Evolutionary conservation across 805 yeast species (phyloP).

Genomic region (Zygotorulaspora sp.): DNA sequence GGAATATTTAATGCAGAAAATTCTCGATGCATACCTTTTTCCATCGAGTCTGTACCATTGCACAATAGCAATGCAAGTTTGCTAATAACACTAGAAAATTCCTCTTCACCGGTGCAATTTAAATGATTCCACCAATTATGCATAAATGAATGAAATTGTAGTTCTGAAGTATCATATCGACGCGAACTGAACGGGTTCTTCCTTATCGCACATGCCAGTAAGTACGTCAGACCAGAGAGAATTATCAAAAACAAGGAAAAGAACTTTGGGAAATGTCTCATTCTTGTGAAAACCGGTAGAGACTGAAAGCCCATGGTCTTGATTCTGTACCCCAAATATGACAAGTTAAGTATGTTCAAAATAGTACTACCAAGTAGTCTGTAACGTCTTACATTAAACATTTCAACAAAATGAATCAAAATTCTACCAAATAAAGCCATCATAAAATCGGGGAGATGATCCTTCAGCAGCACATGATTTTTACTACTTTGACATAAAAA

Average conservation of each 20-base stretch:
- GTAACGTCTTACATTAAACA: slow-evolving; percentile 48
- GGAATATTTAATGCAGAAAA: slow-evolving; percentile 23
- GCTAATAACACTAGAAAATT: slow-evolving; percentile 22
- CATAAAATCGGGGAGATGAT: slow-evolving; percentile 35
- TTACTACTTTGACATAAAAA: slow-evolving; percentile 12
- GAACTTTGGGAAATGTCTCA: slow-evolving; percentile 66
- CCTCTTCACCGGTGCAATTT: slow-evolving; percentile 34
- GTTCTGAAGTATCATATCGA: slow-evolving; percentile 15
- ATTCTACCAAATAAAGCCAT: slow-evolving; percentile 58
- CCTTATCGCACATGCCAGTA: slow-evolving; percentile 57
- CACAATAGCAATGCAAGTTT: slow-evolving; percentile 25
- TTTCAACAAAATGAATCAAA: slow-evolving; percentile 57
- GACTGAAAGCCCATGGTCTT: slow-evolving; percentile 39
- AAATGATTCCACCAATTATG: slow-evolving; percentile 29
- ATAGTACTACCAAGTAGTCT: slow-evolving; percentile 61
- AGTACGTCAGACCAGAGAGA: slow-evolving; percentile 51
- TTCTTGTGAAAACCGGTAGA: slow-evolving; percentile 52
- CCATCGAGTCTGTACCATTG: slow-evolving; percentile 21
- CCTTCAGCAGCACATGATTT: slow-evolving; percentile 4
- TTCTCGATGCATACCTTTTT: slow-evolving; percentile 28
- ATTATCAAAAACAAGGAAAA: slow-evolving; percentile 46
- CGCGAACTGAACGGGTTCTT: slow-evolving; percentile 26
- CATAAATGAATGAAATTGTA: slow-evolving; percentile 32
- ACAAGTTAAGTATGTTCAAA: slow-evolving; percentile 50
- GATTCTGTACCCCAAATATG: slow-evolving; percentile 42